Evolutionary conservation across 2,329 filamentous ascomycete genomes (phyloP), one percentile per base, ranked within the genome.

Genomic region (Harringtonia aguacate): DNA sequence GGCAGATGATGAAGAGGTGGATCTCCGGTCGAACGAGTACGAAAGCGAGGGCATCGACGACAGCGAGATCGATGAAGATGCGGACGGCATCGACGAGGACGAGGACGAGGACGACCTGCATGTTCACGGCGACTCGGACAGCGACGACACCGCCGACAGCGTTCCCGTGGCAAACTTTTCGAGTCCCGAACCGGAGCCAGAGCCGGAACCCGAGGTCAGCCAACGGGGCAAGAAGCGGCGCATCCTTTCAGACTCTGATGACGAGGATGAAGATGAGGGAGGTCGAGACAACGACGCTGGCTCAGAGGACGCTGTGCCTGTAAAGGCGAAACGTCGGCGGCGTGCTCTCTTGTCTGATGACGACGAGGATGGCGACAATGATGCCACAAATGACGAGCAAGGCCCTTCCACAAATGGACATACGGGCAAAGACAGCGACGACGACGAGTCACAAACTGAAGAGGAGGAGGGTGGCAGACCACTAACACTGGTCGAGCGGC

Each of bases 31-130:
- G 10, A 20, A 34, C 22, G 36, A 41, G 27, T 44, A 46, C 15
- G 42, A 46, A 4, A 42, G 40, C 40, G 34, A 39, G 3, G 46
- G 42, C 8, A 47, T 38, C 7, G 39, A 43, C 12, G 46, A 46
- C 21, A 36, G 31, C 1, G 46, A 38, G 4, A 24, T 43, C 6
- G 44, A 61, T 55, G 36, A 37, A 9, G 28, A 33, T 21, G 41
- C 36, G 24, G 42, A 44, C n/a, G 39, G 41, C 10, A 7, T 27
- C n/a, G 43, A 42, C 29, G 48, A 35, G 10, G 30, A 15, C 21
- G 27, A 39, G 3, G 44, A 46, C 15, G 39, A 43, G 1, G 48
- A 41, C 8, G 33, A 36, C 28, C 9, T 43, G n/a, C 15, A 30
- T 18, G 41, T 36, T 22, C 15, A 43, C 21, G 31, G 13, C 18